These are phyloP conservation scores for Aspergillus aculeatinus DNA, from an alignment of 2,329 filamentous ascomycete species.

Conservation along the genomic window DNA sequence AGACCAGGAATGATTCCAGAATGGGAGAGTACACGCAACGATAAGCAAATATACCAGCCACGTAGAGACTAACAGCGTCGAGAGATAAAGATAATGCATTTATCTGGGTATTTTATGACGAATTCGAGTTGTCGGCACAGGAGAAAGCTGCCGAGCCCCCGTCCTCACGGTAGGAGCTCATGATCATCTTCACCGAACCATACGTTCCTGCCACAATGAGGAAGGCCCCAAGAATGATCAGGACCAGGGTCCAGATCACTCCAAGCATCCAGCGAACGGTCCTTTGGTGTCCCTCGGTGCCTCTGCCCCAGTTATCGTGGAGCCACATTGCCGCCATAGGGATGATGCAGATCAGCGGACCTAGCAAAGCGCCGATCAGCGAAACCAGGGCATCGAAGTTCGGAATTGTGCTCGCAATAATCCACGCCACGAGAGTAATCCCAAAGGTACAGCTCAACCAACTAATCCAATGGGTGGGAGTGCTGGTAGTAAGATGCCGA, in stretches of 20 bases:
- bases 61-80: no score
- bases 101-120: not conserved
- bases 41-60: no score
- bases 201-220: conserved; percentile 49
- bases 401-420: conserved; percentile 24
- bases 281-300: conserved; percentile 1
- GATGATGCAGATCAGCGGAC: conserved; percentile 20
- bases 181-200: conserved; percentile 44
- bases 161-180: conserved; percentile 36
- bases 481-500: conserved; percentile 17
- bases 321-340: conserved; percentile 25
- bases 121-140: conserved; percentile 46
- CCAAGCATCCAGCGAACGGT: conserved; percentile 21
- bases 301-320: conserved; percentile 36
- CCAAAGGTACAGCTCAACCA: conserved; percentile 23
- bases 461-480: conserved; percentile 17
- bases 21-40: no score
- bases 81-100: no score
- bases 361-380: conserved; percentile 22
- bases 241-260: conserved; percentile 28
- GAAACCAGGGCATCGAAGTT: conserved; percentile 21
- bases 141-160: conserved; percentile 44
- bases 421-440: conserved; percentile 18
- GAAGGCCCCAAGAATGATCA: conserved; percentile 42
- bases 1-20: no score